Base-by-base conservation (phyloP, 2,329 filamentous ascomycete species). In the Emergomyces orientalis region DNA sequence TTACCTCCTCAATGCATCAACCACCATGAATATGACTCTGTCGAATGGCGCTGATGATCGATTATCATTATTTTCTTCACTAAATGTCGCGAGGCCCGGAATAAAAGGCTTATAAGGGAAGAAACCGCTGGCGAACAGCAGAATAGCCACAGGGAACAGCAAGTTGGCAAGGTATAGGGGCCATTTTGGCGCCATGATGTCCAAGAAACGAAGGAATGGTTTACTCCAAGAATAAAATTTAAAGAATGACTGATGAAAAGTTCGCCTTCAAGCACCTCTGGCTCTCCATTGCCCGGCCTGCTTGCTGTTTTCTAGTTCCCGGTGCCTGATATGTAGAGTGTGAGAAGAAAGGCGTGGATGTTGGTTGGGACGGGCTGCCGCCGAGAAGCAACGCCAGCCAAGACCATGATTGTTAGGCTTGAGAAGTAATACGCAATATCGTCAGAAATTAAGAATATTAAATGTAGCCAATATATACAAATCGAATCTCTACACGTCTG, bases 71-170 rank as follows among this genome's bases (percentile, higher is more conserved):
- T 83, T 72, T 65, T 85, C 82, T 75, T 87, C 66, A 34, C 72
- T 68, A 66, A 76, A 89, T 66, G 83, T 79, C 11, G 94, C 92
- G 56, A 96, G 79, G 3, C 94, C 94, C 13, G 92, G 86, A 57
- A 99, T 82, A 67, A 96, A 88, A 2, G 94, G 91, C 72, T 99
- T 99, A 77, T 97, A 97, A 8, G 94, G 94, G 72, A 99, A 99
- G 82, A 99, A 99, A 17, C 94, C 93, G 39, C 86, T 85, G 32
- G 90, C 92, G 75, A 97, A 97, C 67, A 88, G 76, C 61, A 88
- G 69, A 66, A 92, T 85, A 56, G 91, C 87, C 62, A 88, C 72
- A 2, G 90, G 89, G 55, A 96, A 85, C 54, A 96, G 85, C 39
- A 91, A 63, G 75, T 76, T 63, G 78, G 69, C 60, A 71, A 63